These are phyloP conservation scores for Glycyrrhiza uralensis DNA, from an alignment of 306 rosid species.

Conservation along the genomic window DNA sequence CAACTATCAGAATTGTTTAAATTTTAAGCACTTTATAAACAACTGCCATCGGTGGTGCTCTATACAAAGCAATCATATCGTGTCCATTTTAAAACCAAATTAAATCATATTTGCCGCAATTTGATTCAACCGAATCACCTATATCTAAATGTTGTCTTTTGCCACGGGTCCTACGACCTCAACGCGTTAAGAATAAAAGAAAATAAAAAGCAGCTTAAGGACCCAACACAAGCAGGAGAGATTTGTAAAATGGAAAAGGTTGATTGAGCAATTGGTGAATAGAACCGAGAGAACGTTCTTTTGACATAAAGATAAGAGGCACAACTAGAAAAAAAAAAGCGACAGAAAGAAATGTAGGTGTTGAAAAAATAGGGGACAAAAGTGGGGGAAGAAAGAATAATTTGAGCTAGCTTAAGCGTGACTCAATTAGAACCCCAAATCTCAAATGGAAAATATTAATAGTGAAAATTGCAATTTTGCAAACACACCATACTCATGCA, in stretches of 20 bases:
- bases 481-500: neutral
- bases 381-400: constrained; percentile 25
- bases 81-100: constrained; percentile 2
- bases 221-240: constrained; percentile 4
- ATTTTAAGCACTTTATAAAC: no score
- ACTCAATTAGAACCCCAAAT: constrained; percentile 19
- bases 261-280: constrained; percentile 15
- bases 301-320: constrained; percentile 5
- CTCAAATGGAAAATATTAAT: constrained; percentile 1
- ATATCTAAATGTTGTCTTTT: neutral
- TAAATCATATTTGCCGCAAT: constrained; percentile 18
- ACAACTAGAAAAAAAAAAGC: constrained; percentile 27
- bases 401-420: constrained; percentile 26
- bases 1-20: no score
- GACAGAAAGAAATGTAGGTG: constrained; percentile 1
- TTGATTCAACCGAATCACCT: constrained; percentile 23
- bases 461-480: neutral
- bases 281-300: neutral
- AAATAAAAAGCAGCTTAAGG: constrained; percentile 25
- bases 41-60: no score
- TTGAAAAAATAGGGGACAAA: constrained; percentile 27
- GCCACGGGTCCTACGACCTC: constrained; percentile 22
- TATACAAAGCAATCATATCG: constrained; percentile 28
- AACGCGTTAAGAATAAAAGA: neutral
- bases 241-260: constrained; percentile 3